phyloP scores from a whole-genome alignment of 2,329 filamentous ascomycete species.

The Colletotrichum liriopes region DNA sequence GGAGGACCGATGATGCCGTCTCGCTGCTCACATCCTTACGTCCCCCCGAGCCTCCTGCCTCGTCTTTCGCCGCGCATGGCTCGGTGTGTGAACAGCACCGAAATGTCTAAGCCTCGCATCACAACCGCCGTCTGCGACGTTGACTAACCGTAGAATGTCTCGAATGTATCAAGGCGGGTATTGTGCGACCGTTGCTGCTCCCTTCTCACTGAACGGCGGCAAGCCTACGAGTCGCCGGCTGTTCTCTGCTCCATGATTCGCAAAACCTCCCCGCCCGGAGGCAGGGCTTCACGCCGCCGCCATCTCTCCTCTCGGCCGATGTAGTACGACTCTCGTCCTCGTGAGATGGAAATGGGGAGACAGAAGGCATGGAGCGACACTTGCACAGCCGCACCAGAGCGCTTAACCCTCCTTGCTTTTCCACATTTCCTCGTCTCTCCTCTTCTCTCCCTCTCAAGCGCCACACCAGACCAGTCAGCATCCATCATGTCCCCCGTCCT shows the following conservation, averaged over 20 bases:
- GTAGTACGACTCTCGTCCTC: conserved; percentile 6
- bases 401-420: conserved; percentile 16
- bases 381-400: conserved; percentile 42
- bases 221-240: background rate
- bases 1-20: conserved; percentile 10
- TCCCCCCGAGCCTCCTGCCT: background rate
- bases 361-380: background rate
- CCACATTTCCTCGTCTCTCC: background rate
- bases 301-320: conserved; percentile 8
- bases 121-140: conserved; percentile 19
- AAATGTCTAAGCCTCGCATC: conserved; percentile 4
- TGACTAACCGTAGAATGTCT: background rate
- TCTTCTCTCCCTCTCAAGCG: conserved; percentile 16
- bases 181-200: background rate
- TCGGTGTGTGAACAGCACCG: background rate
- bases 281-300: conserved; percentile 7
- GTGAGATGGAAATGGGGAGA: background rate
- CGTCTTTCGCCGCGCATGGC: conserved; percentile 21
- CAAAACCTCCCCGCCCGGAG: background rate
- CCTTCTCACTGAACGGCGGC: background rate
- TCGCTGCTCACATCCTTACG: background rate
- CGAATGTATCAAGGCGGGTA: background rate
- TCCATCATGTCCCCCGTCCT: background rate
- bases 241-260: conserved; percentile 19
- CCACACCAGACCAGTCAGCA: conserved; percentile 24